Evolutionary conservation across 2,329 filamentous ascomycete species (phyloP).

Genomic region (Grosmannia clavigera): DNA sequence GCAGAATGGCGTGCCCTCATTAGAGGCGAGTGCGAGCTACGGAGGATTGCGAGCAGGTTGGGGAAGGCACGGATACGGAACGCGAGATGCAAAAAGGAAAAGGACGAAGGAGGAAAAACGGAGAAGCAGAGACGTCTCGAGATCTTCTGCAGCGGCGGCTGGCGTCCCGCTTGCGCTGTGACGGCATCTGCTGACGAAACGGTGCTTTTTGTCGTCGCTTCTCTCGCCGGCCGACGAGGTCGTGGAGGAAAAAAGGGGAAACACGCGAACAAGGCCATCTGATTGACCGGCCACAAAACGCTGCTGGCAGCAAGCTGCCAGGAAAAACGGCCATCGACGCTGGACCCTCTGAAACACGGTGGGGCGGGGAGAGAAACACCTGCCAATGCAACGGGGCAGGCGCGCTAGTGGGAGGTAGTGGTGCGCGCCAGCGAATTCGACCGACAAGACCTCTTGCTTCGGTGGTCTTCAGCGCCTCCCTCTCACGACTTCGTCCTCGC

Average conservation of each 20-base stretch:
- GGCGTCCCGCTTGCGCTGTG: neutral
- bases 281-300: neutral
- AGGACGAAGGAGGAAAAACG: neutral
- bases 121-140: neutral
- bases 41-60: neutral
- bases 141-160: neutral
- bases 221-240: neutral
- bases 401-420: neutral
- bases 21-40: neutral
- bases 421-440: neutral
- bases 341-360: constrained; percentile 3
- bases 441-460: neutral
- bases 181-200: neutral
- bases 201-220: neutral
- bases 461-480: neutral
- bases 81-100: neutral
- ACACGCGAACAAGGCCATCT: neutral
- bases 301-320: neutral
- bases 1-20: neutral
- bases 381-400: neutral
- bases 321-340: neutral
- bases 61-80: neutral
- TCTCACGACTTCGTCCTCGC: neutral
- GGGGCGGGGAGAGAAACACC: neutral
- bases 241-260: neutral